phyloP scores from a whole-genome alignment of 2,329 filamentous ascomycete genomes.

The Ilyonectria sp. region DNA sequence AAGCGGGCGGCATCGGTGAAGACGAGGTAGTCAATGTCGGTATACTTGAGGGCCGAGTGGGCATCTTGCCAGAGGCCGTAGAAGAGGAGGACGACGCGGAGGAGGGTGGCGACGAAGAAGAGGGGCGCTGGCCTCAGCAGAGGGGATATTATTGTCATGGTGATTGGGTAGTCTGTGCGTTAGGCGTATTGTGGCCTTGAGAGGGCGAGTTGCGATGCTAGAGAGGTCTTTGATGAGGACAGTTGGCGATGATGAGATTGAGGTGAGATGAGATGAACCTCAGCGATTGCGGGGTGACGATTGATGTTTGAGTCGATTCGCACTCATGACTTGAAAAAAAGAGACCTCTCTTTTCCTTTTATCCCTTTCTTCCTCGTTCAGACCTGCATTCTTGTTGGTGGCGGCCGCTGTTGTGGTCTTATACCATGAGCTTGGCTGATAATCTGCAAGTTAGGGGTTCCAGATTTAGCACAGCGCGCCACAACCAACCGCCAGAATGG shows the following conservation, averaged over 20 bases:
- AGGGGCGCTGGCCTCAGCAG: constrained; percentile 61
- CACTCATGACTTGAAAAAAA: constrained; percentile 35
- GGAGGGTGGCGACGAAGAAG: constrained; percentile 70
- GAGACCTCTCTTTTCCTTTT: constrained; percentile 5
- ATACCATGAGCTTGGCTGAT: constrained; percentile 25
- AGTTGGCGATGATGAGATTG: constrained; percentile 42
- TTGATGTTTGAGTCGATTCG: background rate
- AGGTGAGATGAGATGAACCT: constrained; percentile 20
- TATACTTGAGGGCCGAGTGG: constrained; percentile 94
- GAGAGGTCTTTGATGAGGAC: constrained; percentile 40
- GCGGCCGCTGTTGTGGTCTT: constrained; percentile 23
- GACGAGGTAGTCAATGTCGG: constrained; percentile 98
- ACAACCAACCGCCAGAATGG: constrained; percentile 34
- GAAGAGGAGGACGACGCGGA: constrained; percentile 82
- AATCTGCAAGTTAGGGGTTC: constrained; percentile 23
- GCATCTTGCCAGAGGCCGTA: constrained; percentile 96
- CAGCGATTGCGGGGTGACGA: constrained; percentile 7
- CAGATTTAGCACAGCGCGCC: constrained; percentile 20
- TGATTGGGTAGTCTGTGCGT: constrained; percentile 17
- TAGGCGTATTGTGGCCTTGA: background rate
- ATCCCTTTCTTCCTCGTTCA: background rate
- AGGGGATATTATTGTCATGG: constrained; percentile 43
- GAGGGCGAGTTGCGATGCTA: constrained; percentile 18
- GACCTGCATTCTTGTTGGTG: background rate
- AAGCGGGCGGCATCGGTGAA: constrained; percentile 96